A percentile compares a stretch with the other conserved stretches of the same genome.
phyloP scores from a whole-genome alignment of 2,329 filamentous ascomycete species.

The Talaromyces sp. region DNA sequence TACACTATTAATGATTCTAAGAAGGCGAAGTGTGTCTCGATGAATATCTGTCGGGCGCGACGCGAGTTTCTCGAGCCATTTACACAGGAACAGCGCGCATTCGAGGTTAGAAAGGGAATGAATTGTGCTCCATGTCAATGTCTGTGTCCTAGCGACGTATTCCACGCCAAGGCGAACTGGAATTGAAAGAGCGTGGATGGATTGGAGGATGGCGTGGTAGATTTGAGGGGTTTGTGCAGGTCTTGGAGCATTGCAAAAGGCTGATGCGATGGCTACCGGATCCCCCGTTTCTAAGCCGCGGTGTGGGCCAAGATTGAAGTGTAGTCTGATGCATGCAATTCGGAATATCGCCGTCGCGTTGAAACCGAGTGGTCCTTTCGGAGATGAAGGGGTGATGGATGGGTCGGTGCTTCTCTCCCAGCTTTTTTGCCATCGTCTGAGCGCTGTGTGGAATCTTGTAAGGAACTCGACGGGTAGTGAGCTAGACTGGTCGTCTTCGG shows the following conservation, averaged over 20 bases:
- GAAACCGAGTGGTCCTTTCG: conserved; percentile 26
- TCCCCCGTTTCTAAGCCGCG: conserved; percentile 21
- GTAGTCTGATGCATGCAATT: conserved; percentile 26
- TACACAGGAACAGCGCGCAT: conserved; percentile 43
- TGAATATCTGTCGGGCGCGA: conserved; percentile 8
- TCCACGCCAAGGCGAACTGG: conserved; percentile 36
- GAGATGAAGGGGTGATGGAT: conserved; percentile 24
- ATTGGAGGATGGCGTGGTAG: conserved; percentile 26
- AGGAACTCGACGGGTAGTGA: conserved; percentile 15
- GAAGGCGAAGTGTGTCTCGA: conserved; percentile 11
- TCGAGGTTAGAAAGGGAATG: conserved; percentile 39
- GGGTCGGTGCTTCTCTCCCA: conserved; percentile 27
- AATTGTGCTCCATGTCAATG: conserved; percentile 40
- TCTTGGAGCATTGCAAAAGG: conserved; percentile 14
- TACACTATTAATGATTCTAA: conserved; percentile 17
- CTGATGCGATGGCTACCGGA: conserved; percentile 15
- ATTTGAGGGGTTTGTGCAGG: conserved; percentile 19
- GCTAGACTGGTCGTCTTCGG: background rate
- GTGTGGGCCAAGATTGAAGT: conserved; percentile 21
- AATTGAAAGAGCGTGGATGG: conserved; percentile 27
- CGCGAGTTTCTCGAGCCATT: conserved; percentile 38
- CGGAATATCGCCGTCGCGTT: conserved; percentile 27
- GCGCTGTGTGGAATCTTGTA: conserved; percentile 19
- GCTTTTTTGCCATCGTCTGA: conserved; percentile 24
- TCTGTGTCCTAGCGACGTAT: conserved; percentile 38